These are phyloP conservation scores for Entamoeba dispar DNA, from an alignment of 208 protist species.

Conservation along the genomic window DNA sequence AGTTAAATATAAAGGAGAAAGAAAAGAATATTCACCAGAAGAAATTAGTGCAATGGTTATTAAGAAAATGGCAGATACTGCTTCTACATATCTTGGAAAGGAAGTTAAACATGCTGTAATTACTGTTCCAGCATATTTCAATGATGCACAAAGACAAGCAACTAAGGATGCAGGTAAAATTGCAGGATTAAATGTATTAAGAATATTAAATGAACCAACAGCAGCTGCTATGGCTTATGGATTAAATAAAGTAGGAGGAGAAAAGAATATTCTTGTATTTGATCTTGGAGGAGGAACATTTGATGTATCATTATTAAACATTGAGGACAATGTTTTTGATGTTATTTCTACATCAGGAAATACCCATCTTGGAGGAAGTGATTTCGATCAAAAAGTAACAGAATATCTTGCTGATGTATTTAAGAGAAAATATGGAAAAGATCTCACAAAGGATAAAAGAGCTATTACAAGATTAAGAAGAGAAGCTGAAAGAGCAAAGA, in stretches of 20 bases:
- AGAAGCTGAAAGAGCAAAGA: conserved; percentile 73
- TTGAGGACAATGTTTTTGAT: conserved; percentile 84
- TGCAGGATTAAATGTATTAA: conserved; percentile 70
- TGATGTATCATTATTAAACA: conserved; percentile 86
- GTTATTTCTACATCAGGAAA: not conserved
- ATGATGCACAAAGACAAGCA: conserved; percentile 65
- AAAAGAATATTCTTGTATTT: conserved; percentile 48
- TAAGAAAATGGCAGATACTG: conserved; percentile 28
- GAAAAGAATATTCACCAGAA: conserved; percentile 19
- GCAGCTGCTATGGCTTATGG: conserved; percentile 90
- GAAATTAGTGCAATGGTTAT: conserved; percentile 31
- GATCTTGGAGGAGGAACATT: conserved; percentile 54
- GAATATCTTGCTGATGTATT: conserved; percentile 71
- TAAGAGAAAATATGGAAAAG: not conserved
- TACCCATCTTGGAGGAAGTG: conserved; percentile 1
- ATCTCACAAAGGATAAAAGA: not conserved
- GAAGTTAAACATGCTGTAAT: conserved; percentile 20
- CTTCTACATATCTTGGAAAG: conserved; percentile 29
- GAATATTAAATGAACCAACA: conserved; percentile 99
- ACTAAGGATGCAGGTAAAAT: conserved; percentile 69
- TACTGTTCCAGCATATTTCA: conserved; percentile 76
- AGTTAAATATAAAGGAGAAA: conserved; percentile 12
- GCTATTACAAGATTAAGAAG: not conserved
- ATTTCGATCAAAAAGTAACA: conserved; percentile 46
- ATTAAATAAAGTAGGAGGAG: conserved; percentile 50